Base-by-base conservation (phyloP, 306 rosid genomes). In the Cercis canadensis region DNA sequence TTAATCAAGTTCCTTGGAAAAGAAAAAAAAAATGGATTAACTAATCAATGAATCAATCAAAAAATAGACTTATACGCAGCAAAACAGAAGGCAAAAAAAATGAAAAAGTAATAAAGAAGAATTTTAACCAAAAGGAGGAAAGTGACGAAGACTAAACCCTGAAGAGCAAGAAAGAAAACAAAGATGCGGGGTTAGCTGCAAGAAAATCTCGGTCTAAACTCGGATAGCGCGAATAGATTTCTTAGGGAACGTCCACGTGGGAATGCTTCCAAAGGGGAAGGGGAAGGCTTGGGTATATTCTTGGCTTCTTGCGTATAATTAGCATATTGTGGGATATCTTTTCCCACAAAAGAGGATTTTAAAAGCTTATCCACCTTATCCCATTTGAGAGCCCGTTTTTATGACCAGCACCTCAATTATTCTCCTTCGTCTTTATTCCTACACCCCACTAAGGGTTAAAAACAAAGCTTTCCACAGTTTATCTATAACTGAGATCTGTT, bases 321-420 rank as follows among this genome's bases (percentile, higher is more conserved):
- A 24, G 29, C 53, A 15, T 52, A 9, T 17, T 0, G 31, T 8
- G 4, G 2, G 24, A 40, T 43, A 12, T 24, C 53, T 62, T 41
- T 40, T n/a, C 14, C 19, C 12, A 43, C 68, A 4, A 24, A 29
- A 14, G n/a, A 18, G 17, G 16, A 43, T 5, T 21, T 11, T 21
- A 12, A 62, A 40, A 24, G 51, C 54, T 43, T 62, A 62, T 62
- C 52, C 36, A 43, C 50, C 39, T 62, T 43, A 62, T 62, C 53
- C 53, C 49, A 62, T 18, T 31, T 6, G 4, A 19, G 19, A 43
- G 49, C 3, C 8, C 46, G 8, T 41, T 41, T 41, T 7, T 43
- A 43, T 43, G 4, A 43, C 49, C 49, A 43, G 13, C 57, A 7
- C 9, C 2, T 11, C 49, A 43, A 11, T 56, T 56, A 56, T 31